phyloP scores from a whole-genome alignment of 345 rosid genomes.

The Gossypium australe region DNA sequence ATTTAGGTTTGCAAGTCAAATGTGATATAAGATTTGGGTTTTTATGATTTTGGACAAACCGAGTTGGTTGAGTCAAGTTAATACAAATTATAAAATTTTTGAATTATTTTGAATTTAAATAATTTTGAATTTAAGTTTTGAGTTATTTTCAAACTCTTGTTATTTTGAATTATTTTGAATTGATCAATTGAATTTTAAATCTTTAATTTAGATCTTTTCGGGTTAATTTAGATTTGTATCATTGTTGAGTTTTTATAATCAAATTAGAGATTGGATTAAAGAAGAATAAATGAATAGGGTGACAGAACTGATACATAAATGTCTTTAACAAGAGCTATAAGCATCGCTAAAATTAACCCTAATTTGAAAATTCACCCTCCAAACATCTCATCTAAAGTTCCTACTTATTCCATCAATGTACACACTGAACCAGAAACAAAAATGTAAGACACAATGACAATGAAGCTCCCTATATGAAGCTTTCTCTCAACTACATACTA shows the following conservation, averaged over 20 bases:
- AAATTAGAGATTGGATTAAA: not conserved
- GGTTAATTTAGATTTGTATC: not conserved
- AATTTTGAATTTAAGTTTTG: too few relatives aligned
- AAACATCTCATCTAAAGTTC: conserved; percentile 23
- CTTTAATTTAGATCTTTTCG: not conserved
- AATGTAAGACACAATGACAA: conserved; percentile 16
- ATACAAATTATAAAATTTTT: too few relatives aligned
- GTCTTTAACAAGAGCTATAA: not conserved
- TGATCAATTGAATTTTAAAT: too few relatives aligned
- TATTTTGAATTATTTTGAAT: too few relatives aligned
- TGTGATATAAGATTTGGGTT: too few relatives aligned
- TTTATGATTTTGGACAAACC: too few relatives aligned
- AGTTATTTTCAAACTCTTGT: too few relatives aligned
- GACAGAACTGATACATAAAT: not conserved
- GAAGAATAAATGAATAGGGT: conserved; percentile 24
- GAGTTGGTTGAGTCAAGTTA: too few relatives aligned
- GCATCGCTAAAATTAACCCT: conserved; percentile 6
- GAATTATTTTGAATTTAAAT: too few relatives aligned
- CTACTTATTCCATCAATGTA: conserved; percentile 42
- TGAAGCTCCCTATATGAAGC: conserved; percentile 24
- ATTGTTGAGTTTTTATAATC: not conserved
- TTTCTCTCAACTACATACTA: conserved; percentile 10
- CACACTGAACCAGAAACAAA: conserved; percentile 25
- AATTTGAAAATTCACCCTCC: conserved; percentile 17
- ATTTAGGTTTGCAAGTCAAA: too few relatives aligned